Evolutionary conservation across 352 stramenopile species (phyloP), one percentile per base, ranked within the genome.

Genomic region (Phytopythium vexans): DNA sequence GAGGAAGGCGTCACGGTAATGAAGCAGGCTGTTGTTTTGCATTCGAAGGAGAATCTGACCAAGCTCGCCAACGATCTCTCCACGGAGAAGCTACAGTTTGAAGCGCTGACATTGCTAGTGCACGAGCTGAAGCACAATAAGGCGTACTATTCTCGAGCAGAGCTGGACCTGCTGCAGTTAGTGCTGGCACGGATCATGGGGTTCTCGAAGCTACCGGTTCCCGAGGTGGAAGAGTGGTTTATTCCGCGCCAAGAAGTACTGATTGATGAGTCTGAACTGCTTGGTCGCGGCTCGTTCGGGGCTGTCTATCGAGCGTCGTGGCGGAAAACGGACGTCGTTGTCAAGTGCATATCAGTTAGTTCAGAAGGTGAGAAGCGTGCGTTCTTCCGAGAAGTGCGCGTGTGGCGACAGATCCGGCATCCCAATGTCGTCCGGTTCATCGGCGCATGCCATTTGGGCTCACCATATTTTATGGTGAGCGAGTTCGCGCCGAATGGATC

Each of bases 401-500:
- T 65, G 37, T 65, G 58, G 58, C 41, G 56, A 11, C 53, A 56
- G 14, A 41, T 46, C 33, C 46, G 52, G 10, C 58, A 65, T 15
- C 43, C 31, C 14, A 51, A 65, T 12, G 33, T 65, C 10, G 52
- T 60, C 8, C 55, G 56, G n/a, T 60, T 65, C 12, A 60, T 65
- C 11, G 58, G 58, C 8, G 52, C 58, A 11, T 65, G 57, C 15
- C 42, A 64, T 16, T 46, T 54, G 36, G 51, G 57, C 27, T 44
- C 1, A 10, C 32, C 48, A 3, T 57, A 42, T 41, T 64, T 64
- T 36, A 59, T 60, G 21, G 46, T 64, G 40, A 56, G 58, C 6
- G 52, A 66, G 35, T 48, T 60, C 8, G 52, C 58, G 12, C 27
- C 39, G 14, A 57, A 61, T 41, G 58, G 52, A 4, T 56, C 51